Evolutionary conservation across 805 yeast species (phyloP).

Genomic region (Torulaspora delbrueckii): DNA sequence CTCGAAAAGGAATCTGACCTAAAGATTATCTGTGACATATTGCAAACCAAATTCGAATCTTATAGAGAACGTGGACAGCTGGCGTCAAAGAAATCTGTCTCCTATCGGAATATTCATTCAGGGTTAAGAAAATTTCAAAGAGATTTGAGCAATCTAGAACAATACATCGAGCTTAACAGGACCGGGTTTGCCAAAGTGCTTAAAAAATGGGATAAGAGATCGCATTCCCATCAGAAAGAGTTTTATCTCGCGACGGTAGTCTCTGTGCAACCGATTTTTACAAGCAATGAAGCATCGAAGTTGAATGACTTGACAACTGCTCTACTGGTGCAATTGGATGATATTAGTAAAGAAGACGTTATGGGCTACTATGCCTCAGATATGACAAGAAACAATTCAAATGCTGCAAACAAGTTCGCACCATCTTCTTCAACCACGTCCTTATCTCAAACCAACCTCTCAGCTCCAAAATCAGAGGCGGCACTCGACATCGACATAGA

Average conservation of each 20-base stretch:
- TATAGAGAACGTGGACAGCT: constrained; percentile 42
- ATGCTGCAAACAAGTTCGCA: not conserved
- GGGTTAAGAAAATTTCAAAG: constrained; percentile 85
- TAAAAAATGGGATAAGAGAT: constrained; percentile 97
- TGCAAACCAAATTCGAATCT: constrained; percentile 64
- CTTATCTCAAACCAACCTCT: not conserved
- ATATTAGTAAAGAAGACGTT: constrained; percentile 24
- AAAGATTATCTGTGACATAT: constrained; percentile 68
- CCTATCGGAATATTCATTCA: constrained; percentile 77
- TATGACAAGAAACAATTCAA: not conserved
- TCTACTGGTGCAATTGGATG: constrained; percentile 29
- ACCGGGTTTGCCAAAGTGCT: constrained; percentile 93
- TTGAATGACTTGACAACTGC: constrained; percentile 59
- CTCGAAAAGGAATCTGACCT: constrained; percentile 86
- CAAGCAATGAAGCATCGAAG: constrained; percentile 77
- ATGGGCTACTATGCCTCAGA: constrained; percentile 22
- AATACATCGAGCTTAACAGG: constrained; percentile 89
- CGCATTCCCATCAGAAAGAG: constrained; percentile 91
- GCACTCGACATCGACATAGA: constrained; percentile 23
- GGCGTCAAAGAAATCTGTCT: constrained; percentile 59
- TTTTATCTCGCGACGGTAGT: constrained; percentile 87
- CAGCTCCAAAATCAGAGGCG: constrained; percentile 1
- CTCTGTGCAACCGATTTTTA: constrained; percentile 94
- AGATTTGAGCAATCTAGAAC: constrained; percentile 83
- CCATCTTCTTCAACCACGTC: not conserved